These are phyloP conservation scores for Phytophthora boehmeriae DNA, from an alignment of 352 stramenopile genomes.

Conservation along the genomic window DNA sequence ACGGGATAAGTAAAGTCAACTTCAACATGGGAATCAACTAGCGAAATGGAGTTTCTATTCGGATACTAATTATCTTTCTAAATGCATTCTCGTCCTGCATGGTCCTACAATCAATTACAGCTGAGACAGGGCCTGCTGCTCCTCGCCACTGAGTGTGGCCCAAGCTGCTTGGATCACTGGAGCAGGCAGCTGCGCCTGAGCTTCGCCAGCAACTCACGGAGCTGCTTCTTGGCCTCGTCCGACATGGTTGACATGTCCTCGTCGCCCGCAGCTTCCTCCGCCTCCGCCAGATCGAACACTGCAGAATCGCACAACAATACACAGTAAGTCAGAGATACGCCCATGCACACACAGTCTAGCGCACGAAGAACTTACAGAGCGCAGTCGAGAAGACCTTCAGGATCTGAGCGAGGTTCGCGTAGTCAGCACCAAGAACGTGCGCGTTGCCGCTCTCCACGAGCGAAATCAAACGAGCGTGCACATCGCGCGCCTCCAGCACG, in stretches of 20 bases:
- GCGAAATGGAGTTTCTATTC: slow-evolving; percentile 16
- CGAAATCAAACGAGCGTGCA: slow-evolving; percentile 75
- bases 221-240: slow-evolving; percentile 57
- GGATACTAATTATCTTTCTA: too few species aligned
- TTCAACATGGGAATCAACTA: slow-evolving; percentile 15
- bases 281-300: slow-evolving; percentile 70
- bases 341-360: slow-evolving; percentile 1
- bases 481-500: slow-evolving; percentile 75
- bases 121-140: slow-evolving; percentile 74
- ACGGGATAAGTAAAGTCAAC: slow-evolving; percentile 13
- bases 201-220: slow-evolving; percentile 64
- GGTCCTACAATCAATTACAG: slow-evolving; percentile 50
- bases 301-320: slow-evolving; percentile 12
- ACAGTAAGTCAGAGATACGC: slow-evolving; percentile 29
- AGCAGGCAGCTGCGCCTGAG: slow-evolving; percentile 66
- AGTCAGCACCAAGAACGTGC: slow-evolving; percentile 71
- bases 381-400: slow-evolving; percentile 82
- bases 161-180: slow-evolving; percentile 71
- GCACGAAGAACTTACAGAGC: slow-evolving; percentile 54
- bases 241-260: slow-evolving; percentile 78
- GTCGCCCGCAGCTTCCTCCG: slow-evolving; percentile 63
- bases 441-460: slow-evolving; percentile 64
- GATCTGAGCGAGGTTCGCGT: slow-evolving; percentile 64
- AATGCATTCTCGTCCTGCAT: slow-evolving; percentile 30
- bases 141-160: slow-evolving; percentile 67